Evolutionary conservation across 805 yeast genomes (phyloP).

Genomic region (Candida succiphila): DNA sequence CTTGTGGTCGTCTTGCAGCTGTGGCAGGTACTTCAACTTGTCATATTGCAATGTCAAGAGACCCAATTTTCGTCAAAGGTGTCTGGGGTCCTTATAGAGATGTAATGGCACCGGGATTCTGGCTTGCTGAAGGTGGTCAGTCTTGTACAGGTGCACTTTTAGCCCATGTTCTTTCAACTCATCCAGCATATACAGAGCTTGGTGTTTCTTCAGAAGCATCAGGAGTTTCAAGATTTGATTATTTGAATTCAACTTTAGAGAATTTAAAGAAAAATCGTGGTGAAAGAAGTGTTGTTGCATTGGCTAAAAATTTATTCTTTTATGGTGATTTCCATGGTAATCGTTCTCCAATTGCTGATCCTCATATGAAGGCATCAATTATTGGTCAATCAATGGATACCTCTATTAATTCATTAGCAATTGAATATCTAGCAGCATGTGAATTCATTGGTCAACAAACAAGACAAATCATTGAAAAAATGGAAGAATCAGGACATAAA

Average conservation of each 20-base stretch:
- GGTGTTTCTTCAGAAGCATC: slow-evolving; percentile 58
- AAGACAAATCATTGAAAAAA: slow-evolving; percentile 82
- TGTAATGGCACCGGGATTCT: slow-evolving; percentile 78
- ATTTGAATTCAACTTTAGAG: slow-evolving; percentile 68
- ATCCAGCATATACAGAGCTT: slow-evolving; percentile 78
- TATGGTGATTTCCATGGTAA: slow-evolving; percentile 97
- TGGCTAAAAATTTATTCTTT: slow-evolving; percentile 80
- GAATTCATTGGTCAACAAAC: slow-evolving; percentile 98
- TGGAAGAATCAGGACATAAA: slow-evolving; percentile 72
- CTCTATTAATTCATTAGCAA: slow-evolving; percentile 74
- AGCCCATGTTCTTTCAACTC: slow-evolving; percentile 79
- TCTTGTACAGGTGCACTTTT: slow-evolving; percentile 92
- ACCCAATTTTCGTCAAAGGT: slow-evolving; percentile 86
- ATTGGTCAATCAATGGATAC: slow-evolving; percentile 91
- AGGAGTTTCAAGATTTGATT: slow-evolving; percentile 70
- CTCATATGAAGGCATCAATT: slow-evolving; percentile 83
- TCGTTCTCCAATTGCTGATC: slow-evolving; percentile 96
- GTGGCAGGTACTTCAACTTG: slow-evolving; percentile 99
- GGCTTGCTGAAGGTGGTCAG: slow-evolving; percentile 99
- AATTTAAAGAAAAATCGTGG: slow-evolving; percentile 44
- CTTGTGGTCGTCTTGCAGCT: slow-evolving; percentile 86
- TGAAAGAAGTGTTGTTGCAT: slow-evolving; percentile 63
- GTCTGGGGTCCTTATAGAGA: slow-evolving; percentile 99
- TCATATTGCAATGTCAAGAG: slow-evolving; percentile 78
- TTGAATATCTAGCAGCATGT: slow-evolving; percentile 85